phyloP scores from a whole-genome alignment of 2,329 filamentous ascomycete species.

The Cercospora sp. region DNA sequence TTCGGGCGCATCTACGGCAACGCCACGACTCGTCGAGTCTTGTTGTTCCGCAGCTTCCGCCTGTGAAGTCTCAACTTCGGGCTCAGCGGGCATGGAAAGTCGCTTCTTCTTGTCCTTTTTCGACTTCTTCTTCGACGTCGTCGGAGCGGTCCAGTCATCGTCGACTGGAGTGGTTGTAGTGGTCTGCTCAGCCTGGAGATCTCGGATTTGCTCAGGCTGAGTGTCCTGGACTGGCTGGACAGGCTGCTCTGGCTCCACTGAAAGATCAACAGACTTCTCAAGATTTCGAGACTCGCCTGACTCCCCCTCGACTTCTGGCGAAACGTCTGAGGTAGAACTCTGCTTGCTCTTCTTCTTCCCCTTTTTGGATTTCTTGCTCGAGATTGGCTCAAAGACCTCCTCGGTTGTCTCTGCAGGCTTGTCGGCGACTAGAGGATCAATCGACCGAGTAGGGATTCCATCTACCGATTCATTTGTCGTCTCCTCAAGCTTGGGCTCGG shows the following conservation, averaged over 20 bases:
- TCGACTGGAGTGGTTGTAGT: background rate
- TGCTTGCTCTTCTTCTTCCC: conserved; percentile 24
- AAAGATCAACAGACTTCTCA: background rate
- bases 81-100: conserved; percentile 7
- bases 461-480: background rate
- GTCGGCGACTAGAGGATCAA: background rate
- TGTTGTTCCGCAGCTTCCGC: background rate
- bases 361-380: conserved; percentile 31
- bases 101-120: conserved; percentile 17
- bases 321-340: background rate
- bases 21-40: background rate
- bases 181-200: background rate
- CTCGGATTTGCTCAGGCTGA: background rate
- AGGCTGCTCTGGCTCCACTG: background rate
- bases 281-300: background rate
- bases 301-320: background rate
- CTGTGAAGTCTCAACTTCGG: conserved; percentile 2
- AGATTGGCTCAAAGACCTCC: conserved; percentile 1
- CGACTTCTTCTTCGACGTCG: background rate
- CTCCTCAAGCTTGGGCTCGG: background rate
- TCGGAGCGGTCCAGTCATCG: background rate
- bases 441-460: background rate
- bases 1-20: background rate
- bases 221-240: background rate
- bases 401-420: background rate